Evolutionary conservation across 352 stramenopile genomes (phyloP), one percentile per base, ranked within the genome.

Genomic region (Phytophthora ramorum): DNA sequence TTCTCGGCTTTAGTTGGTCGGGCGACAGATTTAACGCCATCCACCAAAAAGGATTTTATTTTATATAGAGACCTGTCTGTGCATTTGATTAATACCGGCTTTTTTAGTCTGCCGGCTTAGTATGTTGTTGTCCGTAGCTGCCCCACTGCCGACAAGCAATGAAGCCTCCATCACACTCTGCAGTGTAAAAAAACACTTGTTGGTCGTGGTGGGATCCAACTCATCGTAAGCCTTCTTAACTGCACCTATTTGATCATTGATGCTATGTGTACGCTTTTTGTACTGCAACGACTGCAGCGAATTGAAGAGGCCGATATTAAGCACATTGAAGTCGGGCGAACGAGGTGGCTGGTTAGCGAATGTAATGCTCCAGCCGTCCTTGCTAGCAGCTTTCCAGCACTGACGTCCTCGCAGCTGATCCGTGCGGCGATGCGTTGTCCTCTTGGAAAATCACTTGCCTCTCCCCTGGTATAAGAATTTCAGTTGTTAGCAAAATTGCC

Each of bases 61-160:
- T 48, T 48, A 17, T 7, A n/a, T 48, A 17, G 30, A 12, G 2
- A 6, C 22, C 37, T 19, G 48, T 40, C 34, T 40, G 7, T 40
- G 34, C 34, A n/a, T n/a, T n/a, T n/a, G n/a, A 41, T 4, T 32
- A 43, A 32, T 54, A 28, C 16, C 41, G 41, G 41, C 41, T 48
- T 48, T 48, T 48, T 30, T 28, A 28, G 41, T 48, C n/a, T 26
- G 20, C 41, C 41, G 41, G 41, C 41, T 48, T 48, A 32, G 41
- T 48, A 28, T 48, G 41, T 48, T 17, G 41, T 48, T 48, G 41
- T 48, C 41, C 8, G 43, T 49, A 49, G 26, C 26, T 32, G 7
- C 7, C 26, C 26, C 26, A 32, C 26, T 4, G 26, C 26, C 26
- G 2, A 32, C 26, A 32, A 32, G 26, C 26, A 32, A 32, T 32